These are phyloP conservation scores for Wickerhamiella dianesei DNA, from an alignment of 805 yeast species.

Conservation along the genomic window DNA sequence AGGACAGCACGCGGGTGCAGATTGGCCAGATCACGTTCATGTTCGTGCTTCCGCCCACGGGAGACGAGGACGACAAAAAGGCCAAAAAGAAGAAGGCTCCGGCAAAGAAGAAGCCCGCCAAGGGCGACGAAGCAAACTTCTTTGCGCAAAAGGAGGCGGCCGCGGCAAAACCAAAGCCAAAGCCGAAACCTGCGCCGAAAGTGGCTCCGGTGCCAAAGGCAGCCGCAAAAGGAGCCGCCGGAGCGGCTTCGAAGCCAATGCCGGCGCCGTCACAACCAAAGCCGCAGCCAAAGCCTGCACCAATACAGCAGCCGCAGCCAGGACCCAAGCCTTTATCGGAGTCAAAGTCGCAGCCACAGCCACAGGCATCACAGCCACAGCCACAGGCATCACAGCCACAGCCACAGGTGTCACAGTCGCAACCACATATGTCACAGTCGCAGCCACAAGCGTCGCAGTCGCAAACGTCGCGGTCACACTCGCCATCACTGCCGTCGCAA, in stretches of 20 bases:
- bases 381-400: neutral
- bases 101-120: constrained; percentile 2
- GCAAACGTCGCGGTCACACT: too few species aligned
- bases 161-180: neutral
- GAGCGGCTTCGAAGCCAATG: too few species aligned
- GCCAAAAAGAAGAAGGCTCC: neutral
- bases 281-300: neutral
- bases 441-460: too few species aligned
- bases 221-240: neutral
- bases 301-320: neutral
- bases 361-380: neutral
- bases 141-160: constrained; percentile 16
- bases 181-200: neutral
- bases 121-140: constrained; percentile 18
- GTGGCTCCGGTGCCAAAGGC: neutral
- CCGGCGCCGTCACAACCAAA: neutral
- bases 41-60: constrained; percentile 67
- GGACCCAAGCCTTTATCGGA: neutral
- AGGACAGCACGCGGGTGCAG: constrained; percentile 62
- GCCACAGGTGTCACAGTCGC: too few species aligned
- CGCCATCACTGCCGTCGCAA: too few species aligned
- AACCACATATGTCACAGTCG: too few species aligned
- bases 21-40: constrained; percentile 85
- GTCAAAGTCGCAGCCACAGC: too few species aligned
- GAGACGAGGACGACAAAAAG: constrained; percentile 10